Base-by-base conservation (phyloP, 148 eudicot species). In the Nepenthes gracilis region DNA sequence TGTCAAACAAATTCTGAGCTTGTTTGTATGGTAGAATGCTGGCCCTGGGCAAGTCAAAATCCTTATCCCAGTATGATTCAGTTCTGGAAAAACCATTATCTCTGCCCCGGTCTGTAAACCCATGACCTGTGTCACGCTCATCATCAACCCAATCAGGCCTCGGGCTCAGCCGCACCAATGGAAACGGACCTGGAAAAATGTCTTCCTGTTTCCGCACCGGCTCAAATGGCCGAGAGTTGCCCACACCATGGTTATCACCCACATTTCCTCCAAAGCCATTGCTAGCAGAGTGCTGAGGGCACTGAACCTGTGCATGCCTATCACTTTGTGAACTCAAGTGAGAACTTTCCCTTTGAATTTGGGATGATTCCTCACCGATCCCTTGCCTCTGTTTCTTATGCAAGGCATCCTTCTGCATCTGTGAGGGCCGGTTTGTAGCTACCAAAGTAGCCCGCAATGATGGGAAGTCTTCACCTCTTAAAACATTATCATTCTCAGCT, bases 91-190 rank as follows among this genome's bases (percentile, higher is more conserved):
- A 66, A 12, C 89, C 87, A 56, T 61, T 59, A 57, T 84, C 96
- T 73, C 85, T 86, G 55, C 67, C 71, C 54, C 79, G 70, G 52
- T 78, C 87, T 15, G 65, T 72, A 75, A 84, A 70, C 23, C 83
- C 85, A 65, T 76, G 83, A 64, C 99, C 78, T 0, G 96, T 89
- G 67, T 93, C 99, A n/a, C 99, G 90, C 84, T 93, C 99, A 75
- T 93, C 99, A 75, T 93, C 96, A 43, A 87, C 95, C 99, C 99
- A 93, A 59, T 93, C 96, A 65, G 87, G 86, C 73, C 99, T 89
- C 2, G 92, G 87, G 71, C 72, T 86, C 76, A 88, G 49, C 69
- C 77, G 78, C n/a, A 86, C 89, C 59, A 93, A 67, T 35, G 96
- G 92, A 64, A 93, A 70, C 1, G 92, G 95, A 14, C 77, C 79